phyloP scores from a whole-genome alignment of 352 stramenopile genomes.

The Phytophthora ohioensis region DNA sequence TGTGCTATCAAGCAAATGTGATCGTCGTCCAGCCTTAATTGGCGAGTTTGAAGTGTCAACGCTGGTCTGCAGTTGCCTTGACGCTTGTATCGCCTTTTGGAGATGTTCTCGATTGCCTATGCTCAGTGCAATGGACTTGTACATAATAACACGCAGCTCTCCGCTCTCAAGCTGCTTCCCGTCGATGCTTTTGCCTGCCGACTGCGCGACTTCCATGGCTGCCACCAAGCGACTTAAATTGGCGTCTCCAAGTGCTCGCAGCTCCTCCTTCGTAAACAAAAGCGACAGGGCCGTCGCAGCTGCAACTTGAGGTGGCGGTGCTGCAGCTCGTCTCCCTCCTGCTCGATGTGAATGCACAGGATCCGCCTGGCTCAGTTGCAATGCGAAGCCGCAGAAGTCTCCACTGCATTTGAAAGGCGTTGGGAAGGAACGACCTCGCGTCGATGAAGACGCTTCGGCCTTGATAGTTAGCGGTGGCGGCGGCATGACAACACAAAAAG shows the following conservation, averaged over 20 bases:
- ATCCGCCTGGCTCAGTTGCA: constrained; percentile 43
- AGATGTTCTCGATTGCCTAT: constrained; percentile 68
- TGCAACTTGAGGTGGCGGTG: constrained; percentile 27
- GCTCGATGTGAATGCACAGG: constrained; percentile 7
- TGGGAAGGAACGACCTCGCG: constrained; percentile 47
- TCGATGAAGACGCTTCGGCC: constrained; percentile 12
- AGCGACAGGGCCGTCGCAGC: constrained; percentile 49
- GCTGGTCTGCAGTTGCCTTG: constrained; percentile 9
- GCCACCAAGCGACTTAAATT: constrained; percentile 49
- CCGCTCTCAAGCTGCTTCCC: constrained; percentile 8
- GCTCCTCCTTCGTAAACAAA: constrained; percentile 64
- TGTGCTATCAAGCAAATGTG: constrained; percentile 58
- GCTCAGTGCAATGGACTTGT: constrained; percentile 81
- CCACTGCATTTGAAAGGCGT: constrained; percentile 84
- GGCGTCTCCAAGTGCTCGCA: constrained; percentile 45
- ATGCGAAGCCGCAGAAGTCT: constrained; percentile 72
- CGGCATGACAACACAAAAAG: constrained; percentile 20
- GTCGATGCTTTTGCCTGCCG: constrained; percentile 18
- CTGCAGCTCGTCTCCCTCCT: constrained; percentile 20
- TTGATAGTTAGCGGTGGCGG: constrained; percentile 17
- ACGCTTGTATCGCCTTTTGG: constrained; percentile 15
- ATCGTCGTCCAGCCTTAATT: constrained; percentile 27
- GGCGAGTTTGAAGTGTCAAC: neutral
- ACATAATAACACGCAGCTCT: constrained; percentile 71
- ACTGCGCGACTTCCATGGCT: constrained; percentile 48